Percentiles rank a stretch among this genome's conserved stretches.
These are phyloP conservation scores for Neckera pumila DNA, from an alignment of 225 moss, liverwort and hornwort genomes.

Conservation along the genomic window DNA sequence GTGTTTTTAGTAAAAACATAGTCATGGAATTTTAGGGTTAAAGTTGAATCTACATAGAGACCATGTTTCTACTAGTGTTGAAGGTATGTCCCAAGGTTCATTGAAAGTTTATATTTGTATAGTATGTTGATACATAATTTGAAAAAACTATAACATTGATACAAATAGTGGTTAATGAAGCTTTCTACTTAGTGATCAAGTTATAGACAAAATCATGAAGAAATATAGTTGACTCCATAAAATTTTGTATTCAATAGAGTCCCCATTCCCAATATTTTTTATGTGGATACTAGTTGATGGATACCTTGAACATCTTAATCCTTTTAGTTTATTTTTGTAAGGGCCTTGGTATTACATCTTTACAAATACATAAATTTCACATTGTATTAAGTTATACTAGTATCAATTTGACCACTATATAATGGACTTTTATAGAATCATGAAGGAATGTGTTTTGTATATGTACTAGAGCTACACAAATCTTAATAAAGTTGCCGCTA, in stretches of 20 bases:
- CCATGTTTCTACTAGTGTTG: not conserved
- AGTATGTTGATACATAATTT: not conserved
- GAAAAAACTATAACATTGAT: not conserved
- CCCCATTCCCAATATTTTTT: too few relatives aligned
- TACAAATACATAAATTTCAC: not conserved
- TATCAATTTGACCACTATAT: not conserved
- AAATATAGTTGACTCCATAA: not conserved
- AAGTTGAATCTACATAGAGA: not conserved
- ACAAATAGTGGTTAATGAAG: too few relatives aligned
- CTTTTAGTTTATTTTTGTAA: not conserved
- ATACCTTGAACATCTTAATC: not conserved
- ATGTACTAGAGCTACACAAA: not conserved
- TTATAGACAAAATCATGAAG: not conserved
- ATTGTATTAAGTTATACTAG: not conserved
- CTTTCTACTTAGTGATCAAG: not conserved
- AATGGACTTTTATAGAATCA: not conserved
- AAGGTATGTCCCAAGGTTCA: not conserved
- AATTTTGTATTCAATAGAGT: not conserved
- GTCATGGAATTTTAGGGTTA: too few relatives aligned
- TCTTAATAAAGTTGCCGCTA: not conserved
- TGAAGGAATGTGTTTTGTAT: not conserved
- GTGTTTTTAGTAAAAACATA: too few relatives aligned
- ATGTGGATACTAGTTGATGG: too few relatives aligned
- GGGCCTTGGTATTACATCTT: not conserved
- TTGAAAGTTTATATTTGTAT: rapidly evolving